Conservation (phyloP, 306 rosid species). For the Biancaea sappan region DNA sequence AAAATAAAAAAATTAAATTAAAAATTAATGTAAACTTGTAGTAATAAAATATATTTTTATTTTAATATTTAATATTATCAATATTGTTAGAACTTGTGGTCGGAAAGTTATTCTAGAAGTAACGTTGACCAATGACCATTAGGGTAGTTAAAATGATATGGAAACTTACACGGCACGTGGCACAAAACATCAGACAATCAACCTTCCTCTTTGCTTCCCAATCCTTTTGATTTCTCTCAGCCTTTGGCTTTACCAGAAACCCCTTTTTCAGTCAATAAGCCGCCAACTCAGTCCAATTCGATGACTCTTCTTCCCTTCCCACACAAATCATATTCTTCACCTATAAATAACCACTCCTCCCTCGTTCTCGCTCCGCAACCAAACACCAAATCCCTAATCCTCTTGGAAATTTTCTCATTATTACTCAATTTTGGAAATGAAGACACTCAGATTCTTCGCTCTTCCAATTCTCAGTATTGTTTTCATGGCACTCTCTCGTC, state of each 20-base stretch:
- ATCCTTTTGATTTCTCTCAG: background rate
- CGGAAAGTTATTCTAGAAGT: too few species aligned
- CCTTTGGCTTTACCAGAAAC: too few species aligned
- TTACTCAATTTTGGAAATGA: constrained; percentile 19
- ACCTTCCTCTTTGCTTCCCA: background rate
- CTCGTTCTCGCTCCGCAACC: background rate
- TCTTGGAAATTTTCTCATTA: background rate
- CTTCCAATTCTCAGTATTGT: constrained; percentile 43
- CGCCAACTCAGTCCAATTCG: background rate
- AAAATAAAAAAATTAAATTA: too few species aligned
- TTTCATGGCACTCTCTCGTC: constrained; percentile 32
- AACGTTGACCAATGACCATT: too few species aligned
- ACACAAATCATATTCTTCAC: background rate
- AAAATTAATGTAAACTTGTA: too few species aligned
- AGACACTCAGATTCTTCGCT: constrained; percentile 20
- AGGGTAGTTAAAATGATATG: background rate
- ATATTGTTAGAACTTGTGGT: too few species aligned
- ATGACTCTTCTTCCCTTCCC: background rate
- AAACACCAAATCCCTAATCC: background rate
- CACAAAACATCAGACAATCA: background rate
- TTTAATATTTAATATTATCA: too few species aligned
- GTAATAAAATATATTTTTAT: too few species aligned
- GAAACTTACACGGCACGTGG: background rate
- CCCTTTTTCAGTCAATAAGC: background rate
- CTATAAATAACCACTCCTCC: constrained; percentile 31